Base-by-base conservation (phyloP, 305 asterid genomes). In the Fraxinus paxiana region DNA sequence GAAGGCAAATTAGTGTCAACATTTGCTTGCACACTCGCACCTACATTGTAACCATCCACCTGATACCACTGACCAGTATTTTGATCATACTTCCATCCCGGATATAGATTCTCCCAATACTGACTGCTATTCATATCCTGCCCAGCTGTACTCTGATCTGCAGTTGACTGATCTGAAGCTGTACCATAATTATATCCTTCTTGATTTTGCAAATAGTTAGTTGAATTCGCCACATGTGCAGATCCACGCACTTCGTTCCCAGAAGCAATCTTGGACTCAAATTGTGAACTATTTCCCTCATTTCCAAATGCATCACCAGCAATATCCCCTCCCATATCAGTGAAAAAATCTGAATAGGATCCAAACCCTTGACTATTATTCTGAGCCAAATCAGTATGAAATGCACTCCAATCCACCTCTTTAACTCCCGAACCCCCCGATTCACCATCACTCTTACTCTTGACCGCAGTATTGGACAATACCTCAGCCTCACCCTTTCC, bases 21-120 rank as follows among this genome's bases (percentile, higher is more conserved):
- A 82, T 65, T 84, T 31, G 86, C 89, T 75, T 87, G 90, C 73
- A 77, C 79, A 80, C 83, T 80, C 78, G 87, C 82, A 73, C 89
- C 85, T 54, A 83, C 82, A 79, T 87, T 88, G 86, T 85, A 87
- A 76, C 87, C 91, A 86, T 91, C 97, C 73, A 90, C 84, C 88
- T 90, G 93, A 90, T 92, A 93, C 99, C 99, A 95, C 83, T 92
- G 92, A 71, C 96, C 95, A 54, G 94, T 91, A 81, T 73, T 79
- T 2, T 86, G 84, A 82, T 95, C 96, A 86, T 85, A 87, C 84
- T 89, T 92, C 99, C 99, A 95, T 30, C 99, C 98, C 0, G 99
- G 97, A 87, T 93, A 93, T 33, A 86, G 95, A 82, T 80, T 89
- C 81, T 95, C 99, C 97, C 95, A 90, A 84, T 90, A 88, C 86